Conservation (phyloP, 176 grass and related monocot species). For the Avena sativa region DNA sequence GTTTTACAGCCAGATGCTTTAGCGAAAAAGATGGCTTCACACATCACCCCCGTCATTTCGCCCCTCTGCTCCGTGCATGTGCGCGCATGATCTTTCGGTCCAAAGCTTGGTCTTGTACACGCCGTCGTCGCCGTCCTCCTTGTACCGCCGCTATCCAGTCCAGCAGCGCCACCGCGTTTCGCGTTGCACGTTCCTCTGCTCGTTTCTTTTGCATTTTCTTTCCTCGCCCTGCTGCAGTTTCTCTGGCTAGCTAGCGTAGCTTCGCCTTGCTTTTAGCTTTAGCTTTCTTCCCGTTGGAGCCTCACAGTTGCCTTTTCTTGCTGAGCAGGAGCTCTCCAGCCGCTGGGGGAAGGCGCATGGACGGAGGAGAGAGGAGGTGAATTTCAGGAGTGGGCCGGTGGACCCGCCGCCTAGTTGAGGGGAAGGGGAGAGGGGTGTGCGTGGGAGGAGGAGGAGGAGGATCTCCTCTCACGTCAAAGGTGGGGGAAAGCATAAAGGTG, state of each 20-base stretch:
- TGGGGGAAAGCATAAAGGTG: slow-evolving; percentile 51
- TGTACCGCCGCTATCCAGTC: not conserved
- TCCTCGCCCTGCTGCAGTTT: not conserved
- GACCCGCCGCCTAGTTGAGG: slow-evolving; percentile 44
- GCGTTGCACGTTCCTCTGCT: not conserved
- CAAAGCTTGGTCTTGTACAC: slow-evolving; percentile 29
- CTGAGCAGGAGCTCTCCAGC: slow-evolving; percentile 10
- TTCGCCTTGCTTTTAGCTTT: slow-evolving; percentile 24
- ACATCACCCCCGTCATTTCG: not conserved
- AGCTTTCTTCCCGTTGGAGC: slow-evolving; percentile 29
- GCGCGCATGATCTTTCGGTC: slow-evolving; percentile 46
- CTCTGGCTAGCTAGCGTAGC: not conserved
- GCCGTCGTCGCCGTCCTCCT: not conserved
- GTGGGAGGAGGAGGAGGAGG: slow-evolving; percentile 31
- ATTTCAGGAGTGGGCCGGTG: slow-evolving; percentile 5
- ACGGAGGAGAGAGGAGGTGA: slow-evolving; percentile 29
- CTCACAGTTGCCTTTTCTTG: slow-evolving; percentile 36
- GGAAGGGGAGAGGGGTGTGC: not conserved
- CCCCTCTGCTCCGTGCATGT: not conserved
- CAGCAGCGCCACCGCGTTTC: no score
- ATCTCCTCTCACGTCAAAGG: slow-evolving; percentile 54
- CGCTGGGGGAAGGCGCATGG: slow-evolving; percentile 22
- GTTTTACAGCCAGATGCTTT: slow-evolving; percentile 25
- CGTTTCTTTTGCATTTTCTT: slow-evolving; percentile 37
- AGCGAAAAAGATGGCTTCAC: not conserved